These are phyloP conservation scores for Termitomyces sp. DNA, from an alignment of 1,284 basidiomycete genomes.

Conservation along the genomic window DNA sequence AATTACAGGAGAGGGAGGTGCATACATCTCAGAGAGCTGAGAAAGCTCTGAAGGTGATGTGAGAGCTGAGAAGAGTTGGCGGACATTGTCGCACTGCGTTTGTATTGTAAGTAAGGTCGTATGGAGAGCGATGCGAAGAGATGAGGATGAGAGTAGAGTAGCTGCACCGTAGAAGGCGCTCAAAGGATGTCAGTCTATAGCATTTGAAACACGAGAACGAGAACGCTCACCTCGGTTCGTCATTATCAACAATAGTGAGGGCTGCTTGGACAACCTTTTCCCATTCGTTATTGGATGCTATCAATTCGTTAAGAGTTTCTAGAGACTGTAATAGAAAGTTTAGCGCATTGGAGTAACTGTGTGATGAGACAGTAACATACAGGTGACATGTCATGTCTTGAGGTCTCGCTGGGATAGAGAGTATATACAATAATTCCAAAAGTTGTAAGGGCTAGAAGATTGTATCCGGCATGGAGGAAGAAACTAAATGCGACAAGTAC, in stretches of 20 bases:
- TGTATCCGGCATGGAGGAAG: constrained; percentile 44
- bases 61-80: constrained; percentile 68
- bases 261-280: constrained; percentile 66
- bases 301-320: constrained; percentile 57
- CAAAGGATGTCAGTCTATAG: constrained; percentile 3
- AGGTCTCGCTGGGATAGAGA: constrained; percentile 33
- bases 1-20: constrained; percentile 61
- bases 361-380: constrained; percentile 35
- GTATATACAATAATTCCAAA: constrained; percentile 36
- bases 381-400: constrained; percentile 46
- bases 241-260: constrained; percentile 56
- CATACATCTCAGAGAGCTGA: constrained; percentile 80
- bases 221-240: constrained; percentile 56
- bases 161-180: constrained; percentile 26
- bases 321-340: constrained; percentile 41
- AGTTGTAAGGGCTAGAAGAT: constrained; percentile 39
- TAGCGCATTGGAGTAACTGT: background rate
- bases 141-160: constrained; percentile 45
- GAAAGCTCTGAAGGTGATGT: constrained; percentile 62
- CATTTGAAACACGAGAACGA: constrained; percentile 7
- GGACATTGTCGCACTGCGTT: constrained; percentile 73
- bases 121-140: constrained; percentile 63
- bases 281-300: constrained; percentile 63
- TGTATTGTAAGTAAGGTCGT: constrained; percentile 69
- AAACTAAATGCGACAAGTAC: constrained; percentile 35